Evolutionary conservation across 805 yeast genomes (phyloP).

Genomic region (Starmerella vaccinii): DNA sequence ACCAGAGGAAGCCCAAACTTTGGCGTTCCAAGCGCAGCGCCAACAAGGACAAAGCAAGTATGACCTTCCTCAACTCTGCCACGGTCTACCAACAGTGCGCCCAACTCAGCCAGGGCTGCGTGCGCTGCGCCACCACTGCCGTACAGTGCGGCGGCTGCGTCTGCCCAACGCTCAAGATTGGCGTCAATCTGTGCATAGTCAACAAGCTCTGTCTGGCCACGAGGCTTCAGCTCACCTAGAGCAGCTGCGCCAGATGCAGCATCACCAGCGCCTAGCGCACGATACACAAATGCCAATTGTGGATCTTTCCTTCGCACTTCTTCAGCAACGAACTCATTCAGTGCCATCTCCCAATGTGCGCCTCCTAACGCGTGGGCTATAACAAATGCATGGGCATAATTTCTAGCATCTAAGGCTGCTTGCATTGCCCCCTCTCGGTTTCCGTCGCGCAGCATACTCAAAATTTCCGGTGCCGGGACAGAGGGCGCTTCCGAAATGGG

Average conservation of each 20-base stretch:
- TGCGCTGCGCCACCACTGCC: slow-evolving; percentile 16
- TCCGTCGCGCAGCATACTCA: slow-evolving; percentile 46
- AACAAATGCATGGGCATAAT: slow-evolving; percentile 69
- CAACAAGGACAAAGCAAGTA: slow-evolving; percentile 30
- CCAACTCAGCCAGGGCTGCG: slow-evolving; percentile 32
- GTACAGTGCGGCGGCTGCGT: slow-evolving; percentile 27
- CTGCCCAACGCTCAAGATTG: slow-evolving; percentile 28
- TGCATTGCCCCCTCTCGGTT: slow-evolving; percentile 56
- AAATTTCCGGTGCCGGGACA: slow-evolving; percentile 22
- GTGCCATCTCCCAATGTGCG: slow-evolving; percentile 48
- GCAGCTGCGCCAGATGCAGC: slow-evolving; percentile 40
- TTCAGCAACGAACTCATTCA: slow-evolving; percentile 46
- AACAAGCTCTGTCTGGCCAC: slow-evolving; percentile 15
- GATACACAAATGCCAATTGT: slow-evolving; percentile 47
- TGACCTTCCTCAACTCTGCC: slow-evolving; percentile 37
- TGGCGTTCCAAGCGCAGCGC: slow-evolving; percentile 27
- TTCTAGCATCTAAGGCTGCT: slow-evolving; percentile 49
- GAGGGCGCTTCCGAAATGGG: not conserved
- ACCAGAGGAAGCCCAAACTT: slow-evolving; percentile 24
- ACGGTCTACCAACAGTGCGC: slow-evolving; percentile 31
- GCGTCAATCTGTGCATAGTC: slow-evolving; percentile 15
- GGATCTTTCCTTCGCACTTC: slow-evolving; percentile 35
- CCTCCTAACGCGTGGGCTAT: slow-evolving; percentile 58
- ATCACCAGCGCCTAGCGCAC: slow-evolving; percentile 46
- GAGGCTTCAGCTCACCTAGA: slow-evolving; percentile 40